Percentiles rank a stretch among this genome's conserved stretches.
Evolutionary conservation across 495 filamentous ascomycete species (phyloP).

Genomic region (Penicillium canescens): DNA sequence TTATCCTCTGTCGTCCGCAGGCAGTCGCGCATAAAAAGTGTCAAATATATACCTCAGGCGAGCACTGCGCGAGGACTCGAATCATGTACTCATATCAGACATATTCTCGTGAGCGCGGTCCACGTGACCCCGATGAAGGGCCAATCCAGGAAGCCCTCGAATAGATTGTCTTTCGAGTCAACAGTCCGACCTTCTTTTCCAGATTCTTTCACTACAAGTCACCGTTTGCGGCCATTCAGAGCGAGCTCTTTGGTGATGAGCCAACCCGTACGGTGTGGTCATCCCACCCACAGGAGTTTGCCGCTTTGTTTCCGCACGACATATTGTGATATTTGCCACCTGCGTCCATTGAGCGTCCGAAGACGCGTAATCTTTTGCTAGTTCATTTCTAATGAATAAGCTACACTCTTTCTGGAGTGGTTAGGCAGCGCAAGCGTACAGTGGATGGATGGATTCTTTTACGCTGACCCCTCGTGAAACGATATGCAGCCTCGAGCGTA

Average conservation of each 20-base stretch:
- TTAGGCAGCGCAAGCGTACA: too few relatives aligned
- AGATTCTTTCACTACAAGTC: constrained; percentile 5
- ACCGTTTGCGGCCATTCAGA: neutral
- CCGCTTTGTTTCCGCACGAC: neutral
- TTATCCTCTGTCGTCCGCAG: neutral
- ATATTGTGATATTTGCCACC: too few relatives aligned
- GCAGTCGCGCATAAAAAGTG: neutral
- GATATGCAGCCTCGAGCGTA: too few relatives aligned
- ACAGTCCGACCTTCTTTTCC: neutral
- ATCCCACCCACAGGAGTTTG: constrained; percentile 1
- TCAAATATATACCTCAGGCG: constrained; percentile 1
- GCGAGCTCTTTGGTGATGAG: neutral
- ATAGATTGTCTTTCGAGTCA: constrained; percentile 1
- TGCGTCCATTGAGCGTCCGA: too few relatives aligned
- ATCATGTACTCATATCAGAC: neutral
- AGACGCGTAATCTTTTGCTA: too few relatives aligned
- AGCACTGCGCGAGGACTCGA: constrained; percentile 1
- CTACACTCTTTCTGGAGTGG: too few relatives aligned
- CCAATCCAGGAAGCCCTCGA: neutral
- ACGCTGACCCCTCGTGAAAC: too few relatives aligned
- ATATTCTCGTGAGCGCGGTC: too few relatives aligned
- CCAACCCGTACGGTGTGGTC: neutral
- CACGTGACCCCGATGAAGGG: too few relatives aligned
- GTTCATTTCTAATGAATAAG: too few relatives aligned
- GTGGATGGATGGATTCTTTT: too few relatives aligned